These are phyloP conservation scores for Colletotrichum cordylinicola DNA, from an alignment of 2,329 filamentous ascomycete genomes.

Conservation along the genomic window DNA sequence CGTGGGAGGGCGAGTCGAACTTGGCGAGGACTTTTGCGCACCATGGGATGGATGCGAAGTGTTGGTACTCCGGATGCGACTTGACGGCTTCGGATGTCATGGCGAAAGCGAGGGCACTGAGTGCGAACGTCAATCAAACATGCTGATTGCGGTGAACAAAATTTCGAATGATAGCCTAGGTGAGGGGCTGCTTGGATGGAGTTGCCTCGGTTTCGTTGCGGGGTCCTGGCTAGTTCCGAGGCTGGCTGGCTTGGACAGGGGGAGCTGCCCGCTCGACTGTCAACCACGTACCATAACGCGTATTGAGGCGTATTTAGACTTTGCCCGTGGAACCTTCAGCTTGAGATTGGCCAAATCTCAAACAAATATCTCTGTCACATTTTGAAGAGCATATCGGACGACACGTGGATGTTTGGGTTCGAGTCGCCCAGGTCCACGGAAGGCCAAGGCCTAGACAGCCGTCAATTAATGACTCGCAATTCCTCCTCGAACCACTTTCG, in stretches of 20 bases:
- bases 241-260: neutral
- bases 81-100: neutral
- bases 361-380: neutral
- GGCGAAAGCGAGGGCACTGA: neutral
- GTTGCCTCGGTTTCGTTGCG: neutral
- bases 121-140: neutral
- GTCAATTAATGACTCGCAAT: neutral
- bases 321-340: neutral
- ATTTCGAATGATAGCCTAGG: neutral
- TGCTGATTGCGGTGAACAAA: neutral
- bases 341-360: neutral
- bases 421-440: neutral
- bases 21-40: constrained; percentile 33
- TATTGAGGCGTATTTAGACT: neutral
- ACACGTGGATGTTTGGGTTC: neutral
- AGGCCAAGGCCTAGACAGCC: neutral
- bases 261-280: neutral
- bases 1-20: constrained; percentile 27
- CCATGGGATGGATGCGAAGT: constrained; percentile 44
- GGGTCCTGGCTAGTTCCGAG: neutral
- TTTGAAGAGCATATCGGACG: neutral
- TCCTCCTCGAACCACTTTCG: neutral
- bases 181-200: neutral
- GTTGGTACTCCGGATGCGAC: constrained; percentile 11
- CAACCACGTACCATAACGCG: neutral